A percentile compares a stretch with the other conserved stretches of the same genome.
Evolutionary conservation across 441 rosid genomes (phyloP).

Genomic region (Syzygium malaccense): DNA sequence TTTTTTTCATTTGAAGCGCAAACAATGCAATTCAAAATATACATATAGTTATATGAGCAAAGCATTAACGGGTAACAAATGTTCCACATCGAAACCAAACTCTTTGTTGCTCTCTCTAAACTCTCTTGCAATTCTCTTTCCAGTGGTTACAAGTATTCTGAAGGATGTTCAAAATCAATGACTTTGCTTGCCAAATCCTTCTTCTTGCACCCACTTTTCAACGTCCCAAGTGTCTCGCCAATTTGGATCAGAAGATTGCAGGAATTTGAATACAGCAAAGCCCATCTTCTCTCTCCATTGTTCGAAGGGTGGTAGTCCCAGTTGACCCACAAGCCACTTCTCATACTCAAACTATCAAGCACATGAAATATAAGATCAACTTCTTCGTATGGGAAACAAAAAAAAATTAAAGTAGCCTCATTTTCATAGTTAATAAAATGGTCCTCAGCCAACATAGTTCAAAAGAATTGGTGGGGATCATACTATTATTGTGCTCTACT

Average conservation of each 20-base stretch:
- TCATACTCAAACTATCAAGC: neutral
- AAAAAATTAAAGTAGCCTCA: neutral
- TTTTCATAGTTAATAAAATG: neutral
- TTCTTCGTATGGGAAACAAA: neutral
- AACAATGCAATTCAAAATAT: neutral
- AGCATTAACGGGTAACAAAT: neutral
- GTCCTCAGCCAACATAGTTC: neutral
- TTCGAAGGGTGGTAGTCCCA: neutral
- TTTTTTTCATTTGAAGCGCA: neutral
- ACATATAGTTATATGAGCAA: neutral
- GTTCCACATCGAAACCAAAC: neutral
- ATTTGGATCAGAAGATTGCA: neutral
- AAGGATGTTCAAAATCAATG: neutral
- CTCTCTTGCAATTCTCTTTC: neutral
- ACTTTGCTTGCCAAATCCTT: neutral
- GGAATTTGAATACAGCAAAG: neutral
- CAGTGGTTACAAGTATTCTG: neutral
- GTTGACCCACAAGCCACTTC: neutral
- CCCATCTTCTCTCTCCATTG: neutral
- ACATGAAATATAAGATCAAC: neutral
- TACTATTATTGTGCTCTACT: neutral
- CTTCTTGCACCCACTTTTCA: neutral
- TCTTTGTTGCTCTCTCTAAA: neutral
- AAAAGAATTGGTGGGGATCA: neutral
- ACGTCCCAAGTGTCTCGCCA: neutral